Conservation (phyloP, 2,329 filamentous ascomycete genomes). For the Dryadomyces quercivorus region DNA sequence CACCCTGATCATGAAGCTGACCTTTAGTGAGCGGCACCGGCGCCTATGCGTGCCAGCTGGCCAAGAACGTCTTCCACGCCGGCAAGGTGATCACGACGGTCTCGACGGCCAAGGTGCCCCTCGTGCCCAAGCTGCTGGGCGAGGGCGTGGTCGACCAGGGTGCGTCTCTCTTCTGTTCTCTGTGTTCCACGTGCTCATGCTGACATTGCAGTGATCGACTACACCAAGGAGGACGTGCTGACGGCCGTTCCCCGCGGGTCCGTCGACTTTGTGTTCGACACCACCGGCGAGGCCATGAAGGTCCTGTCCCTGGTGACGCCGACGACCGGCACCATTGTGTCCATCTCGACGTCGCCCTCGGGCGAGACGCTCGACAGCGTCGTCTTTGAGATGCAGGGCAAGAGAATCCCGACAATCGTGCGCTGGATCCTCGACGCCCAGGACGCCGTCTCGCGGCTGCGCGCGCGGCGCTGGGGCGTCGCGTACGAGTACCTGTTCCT, state of each 20-base stretch:
- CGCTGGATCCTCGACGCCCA: background rate
- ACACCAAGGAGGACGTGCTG: background rate
- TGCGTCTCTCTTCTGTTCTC: background rate
- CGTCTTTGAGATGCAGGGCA: background rate
- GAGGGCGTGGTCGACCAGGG: background rate
- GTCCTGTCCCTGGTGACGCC: background rate
- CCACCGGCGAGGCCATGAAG: background rate
- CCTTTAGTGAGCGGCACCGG: background rate
- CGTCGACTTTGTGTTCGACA: slow-evolving; percentile 1
- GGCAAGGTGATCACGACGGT: slow-evolving; percentile 1
- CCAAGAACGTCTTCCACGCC: background rate
- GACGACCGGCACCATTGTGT: background rate
- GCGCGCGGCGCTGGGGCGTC: background rate
- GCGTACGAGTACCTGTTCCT: background rate
- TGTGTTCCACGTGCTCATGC: background rate
- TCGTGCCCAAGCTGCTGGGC: background rate
- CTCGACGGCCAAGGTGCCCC: background rate
- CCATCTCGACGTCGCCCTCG: background rate
- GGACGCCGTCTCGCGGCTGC: background rate
- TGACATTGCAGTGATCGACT: background rate
- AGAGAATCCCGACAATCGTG: background rate
- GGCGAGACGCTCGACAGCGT: background rate
- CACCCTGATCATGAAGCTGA: background rate
- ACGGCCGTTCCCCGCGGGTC: background rate
- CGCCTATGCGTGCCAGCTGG: background rate